Conservation (phyloP, 2,329 filamentous ascomycete genomes). For the Trichophyton equinum region DNA sequence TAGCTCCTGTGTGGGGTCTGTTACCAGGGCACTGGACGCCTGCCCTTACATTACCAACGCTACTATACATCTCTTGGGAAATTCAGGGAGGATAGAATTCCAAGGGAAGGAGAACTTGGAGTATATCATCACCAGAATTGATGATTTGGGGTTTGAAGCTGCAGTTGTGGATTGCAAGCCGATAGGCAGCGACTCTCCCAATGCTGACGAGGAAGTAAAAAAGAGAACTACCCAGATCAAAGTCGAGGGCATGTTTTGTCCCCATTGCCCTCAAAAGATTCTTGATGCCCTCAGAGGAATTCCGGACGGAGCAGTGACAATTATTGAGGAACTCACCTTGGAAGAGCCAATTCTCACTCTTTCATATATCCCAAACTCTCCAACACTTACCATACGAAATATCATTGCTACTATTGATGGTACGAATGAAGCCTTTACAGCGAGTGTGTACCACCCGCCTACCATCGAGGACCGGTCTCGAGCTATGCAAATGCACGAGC, state of each 20-base stretch:
- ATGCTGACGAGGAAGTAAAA: slow-evolving; percentile 21
- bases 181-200: slow-evolving; percentile 25
- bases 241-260: slow-evolving; percentile 63
- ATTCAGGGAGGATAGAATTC: slow-evolving; percentile 40
- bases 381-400: slow-evolving; percentile 59
- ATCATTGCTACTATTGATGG: slow-evolving; percentile 57
- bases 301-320: slow-evolving; percentile 35
- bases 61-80: slow-evolving; percentile 40
- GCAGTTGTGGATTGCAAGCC: slow-evolving; percentile 38
- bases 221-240: slow-evolving; percentile 49
- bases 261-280: slow-evolving; percentile 49
- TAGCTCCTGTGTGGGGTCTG: slow-evolving; percentile 40
- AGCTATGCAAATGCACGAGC: slow-evolving; percentile 57
- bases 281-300: slow-evolving; percentile 28
- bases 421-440: slow-evolving; percentile 52
- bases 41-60: slow-evolving; percentile 36
- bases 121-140: slow-evolving; percentile 38
- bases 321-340: slow-evolving; percentile 38
- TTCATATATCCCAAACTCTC: slow-evolving; percentile 55
- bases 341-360: slow-evolving; percentile 57
- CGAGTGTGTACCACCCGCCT: slow-evolving; percentile 64
- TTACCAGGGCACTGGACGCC: slow-evolving; percentile 37
- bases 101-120: slow-evolving; percentile 34
- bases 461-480: slow-evolving; percentile 72
- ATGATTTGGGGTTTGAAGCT: slow-evolving; percentile 54